Base-by-base conservation (phyloP, 2,329 filamentous ascomycete species). In the Pleurostoma richardsiae region DNA sequence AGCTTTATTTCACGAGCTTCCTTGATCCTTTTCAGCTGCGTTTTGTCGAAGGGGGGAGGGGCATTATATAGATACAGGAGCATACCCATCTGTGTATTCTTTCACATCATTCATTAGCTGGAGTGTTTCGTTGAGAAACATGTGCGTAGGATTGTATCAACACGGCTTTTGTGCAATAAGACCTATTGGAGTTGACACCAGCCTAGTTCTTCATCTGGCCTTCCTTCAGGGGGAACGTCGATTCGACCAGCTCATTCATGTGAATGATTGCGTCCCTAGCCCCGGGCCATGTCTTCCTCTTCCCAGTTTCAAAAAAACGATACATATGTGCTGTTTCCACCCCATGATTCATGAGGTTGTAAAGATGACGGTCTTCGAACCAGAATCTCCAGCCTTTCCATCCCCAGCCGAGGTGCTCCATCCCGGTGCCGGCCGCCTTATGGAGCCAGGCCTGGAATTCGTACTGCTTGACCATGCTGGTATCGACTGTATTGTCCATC, bases 311-410 rank as follows among this genome's bases (percentile, higher is more conserved):
- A 27, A 54, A 54, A 5, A 47, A 46, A 8, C 43, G 36, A 19
- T 51, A 54, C 38, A 49, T 46, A 33, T 54, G 52, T 4, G 52
- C 51, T 29, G 50, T 49, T 43, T 54, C 49, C 10, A 53, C 40
- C 4, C 52, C 52, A 29, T 47, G 41, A 19, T 45, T 40, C 46
- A 53, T 45, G 8, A 51, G 45, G 5, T 49, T 46, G 31, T 50
- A 54, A 41, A 54, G 45, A 46, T 39, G 43, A 10, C 47, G 39
- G 41, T 54, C 49, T 19, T 8, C 30, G 41, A 50, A 45, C 46
- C 46, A 53, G 36, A 54, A 54, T 40, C 29, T 42, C 48, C 49
- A 47, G 4, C 52, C 52, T 27, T 44, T 40, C 50, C 51, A 51
- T 10, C 31, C 43, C 19, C 49, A 46, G 29, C 49, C 48, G 27